Evolutionary conservation across 2,329 filamentous ascomycete species (phyloP), one percentile per base, ranked within the genome.

Genomic region (Thielaviopsis punctulata): DNA sequence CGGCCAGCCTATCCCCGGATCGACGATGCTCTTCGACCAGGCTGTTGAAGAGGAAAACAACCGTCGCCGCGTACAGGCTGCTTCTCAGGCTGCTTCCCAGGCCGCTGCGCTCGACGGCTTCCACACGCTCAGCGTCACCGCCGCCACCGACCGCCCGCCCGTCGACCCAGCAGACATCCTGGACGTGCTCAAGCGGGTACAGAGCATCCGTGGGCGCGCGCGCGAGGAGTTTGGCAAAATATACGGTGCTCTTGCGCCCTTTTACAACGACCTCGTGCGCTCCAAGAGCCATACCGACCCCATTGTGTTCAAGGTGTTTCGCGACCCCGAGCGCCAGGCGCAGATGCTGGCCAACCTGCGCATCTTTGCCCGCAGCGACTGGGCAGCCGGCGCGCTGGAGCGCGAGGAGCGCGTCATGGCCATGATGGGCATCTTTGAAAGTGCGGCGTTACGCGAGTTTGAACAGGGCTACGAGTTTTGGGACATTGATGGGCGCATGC

Each of bases 171-270:
- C 53, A 69, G 73, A 76, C 2, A 73, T 87, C 23, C 66, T 95
- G 48, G 75, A 75, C 27, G 77, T 88, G 0, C 71, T 96, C 53
- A 75, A 79, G 53, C 74, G 75, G 25, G 82, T 81, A 24, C 79
- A 75, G 60, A 96, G 90, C 47, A 77, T 93, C 49, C 76, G 92
- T 43, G 92, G 90, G 4, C 78, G 81, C 59, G 92, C 92, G 45
- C 77, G 89, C 56, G 80, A 92, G 59, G 89, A 96, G 65, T 98
- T 89, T 63, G 90, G 84, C 15, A 93, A 84, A 63, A 73, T 96
- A 13, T 93, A 96, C 65, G 83, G 81, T n/a, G 84, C 86, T 3
- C 67, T 98, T 58, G 85, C 82, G 10, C 89, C 89, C 0, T 90
- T 93, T 60, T 98, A 96, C 66, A 78, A 79, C 57, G 87, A 98